A percentile compares a stretch with the other conserved stretches of the same genome.
phyloP scores from a whole-genome alignment of 2,329 filamentous ascomycete genomes.

The Macrophomina pseudophaseolina region DNA sequence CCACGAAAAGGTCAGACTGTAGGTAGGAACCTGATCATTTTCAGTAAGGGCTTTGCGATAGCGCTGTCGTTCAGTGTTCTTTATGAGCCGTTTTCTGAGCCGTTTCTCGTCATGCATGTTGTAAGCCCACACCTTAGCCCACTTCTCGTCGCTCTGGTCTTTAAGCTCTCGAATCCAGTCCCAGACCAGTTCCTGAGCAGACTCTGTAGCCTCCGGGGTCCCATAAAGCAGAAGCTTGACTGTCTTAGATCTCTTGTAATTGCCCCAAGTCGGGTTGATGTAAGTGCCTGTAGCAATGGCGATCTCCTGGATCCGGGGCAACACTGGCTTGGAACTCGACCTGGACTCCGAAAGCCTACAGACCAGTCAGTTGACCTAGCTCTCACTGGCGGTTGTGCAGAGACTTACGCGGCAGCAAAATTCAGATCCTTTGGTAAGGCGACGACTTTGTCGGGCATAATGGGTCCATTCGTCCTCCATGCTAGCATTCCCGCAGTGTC shows the following conservation, averaged over 20 bases:
- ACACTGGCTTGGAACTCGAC: neutral
- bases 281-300: neutral
- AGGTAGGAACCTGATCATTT: neutral
- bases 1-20: neutral
- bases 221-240: neutral
- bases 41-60: constrained; percentile 28
- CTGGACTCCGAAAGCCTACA: neutral
- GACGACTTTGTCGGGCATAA: neutral
- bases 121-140: constrained; percentile 11
- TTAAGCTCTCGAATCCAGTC: constrained; percentile 1
- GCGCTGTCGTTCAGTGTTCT: constrained; percentile 13
- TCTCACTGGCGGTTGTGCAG: neutral
- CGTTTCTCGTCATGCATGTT: neutral
- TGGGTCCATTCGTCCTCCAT: neutral
- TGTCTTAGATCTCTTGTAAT: neutral
- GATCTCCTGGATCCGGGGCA: constrained; percentile 1
- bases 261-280: constrained; percentile 2
- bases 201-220: neutral
- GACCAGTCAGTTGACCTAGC: neutral
- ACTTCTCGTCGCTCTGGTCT: neutral
- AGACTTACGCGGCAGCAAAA: neutral
- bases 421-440: neutral
- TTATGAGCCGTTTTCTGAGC: neutral
- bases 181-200: neutral
- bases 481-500: neutral